phyloP scores from a whole-genome alignment of 257 asterid genomes.

The Verbascum thapsus region DNA sequence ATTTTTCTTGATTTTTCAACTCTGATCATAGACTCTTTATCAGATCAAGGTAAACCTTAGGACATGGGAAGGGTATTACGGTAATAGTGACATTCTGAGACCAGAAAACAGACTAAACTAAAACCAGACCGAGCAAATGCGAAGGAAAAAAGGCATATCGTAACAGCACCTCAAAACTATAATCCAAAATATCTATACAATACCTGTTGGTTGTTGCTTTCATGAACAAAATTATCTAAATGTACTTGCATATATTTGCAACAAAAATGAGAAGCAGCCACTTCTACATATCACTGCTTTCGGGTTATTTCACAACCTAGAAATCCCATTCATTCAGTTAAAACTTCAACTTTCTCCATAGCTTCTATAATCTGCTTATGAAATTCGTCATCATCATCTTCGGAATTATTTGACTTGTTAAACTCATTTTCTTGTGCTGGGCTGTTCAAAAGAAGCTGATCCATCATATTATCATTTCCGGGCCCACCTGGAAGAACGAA shows the following conservation, averaged over 20 bases:
- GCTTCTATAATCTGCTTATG: slow-evolving; percentile 28
- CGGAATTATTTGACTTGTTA: slow-evolving; percentile 7
- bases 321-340: slow-evolving; percentile 46
- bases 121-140: background rate
- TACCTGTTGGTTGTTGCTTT: slow-evolving; percentile 25
- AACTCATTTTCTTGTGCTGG: slow-evolving; percentile 38
- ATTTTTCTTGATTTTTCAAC: too few species aligned
- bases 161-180: background rate
- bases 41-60: too few species aligned
- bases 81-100: background rate
- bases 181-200: background rate
- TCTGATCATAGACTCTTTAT: too few species aligned
- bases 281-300: slow-evolving; percentile 8
- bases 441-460: slow-evolving; percentile 62
- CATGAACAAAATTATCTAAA: slow-evolving; percentile 11
- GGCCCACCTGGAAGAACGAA: slow-evolving; percentile 53
- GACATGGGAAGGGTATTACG: background rate
- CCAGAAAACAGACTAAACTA: background rate
- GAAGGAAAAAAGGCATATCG: background rate
- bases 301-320: slow-evolving; percentile 35
- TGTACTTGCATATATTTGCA: slow-evolving; percentile 6
- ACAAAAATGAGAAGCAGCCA: background rate
- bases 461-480: slow-evolving; percentile 59
- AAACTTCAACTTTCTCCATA: slow-evolving; percentile 37
- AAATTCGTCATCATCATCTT: slow-evolving; percentile 30